Evolutionary conservation across 2,329 filamentous ascomycete species (phyloP).

Genomic region (Ophiocordyceps camponoti-leonardi): DNA sequence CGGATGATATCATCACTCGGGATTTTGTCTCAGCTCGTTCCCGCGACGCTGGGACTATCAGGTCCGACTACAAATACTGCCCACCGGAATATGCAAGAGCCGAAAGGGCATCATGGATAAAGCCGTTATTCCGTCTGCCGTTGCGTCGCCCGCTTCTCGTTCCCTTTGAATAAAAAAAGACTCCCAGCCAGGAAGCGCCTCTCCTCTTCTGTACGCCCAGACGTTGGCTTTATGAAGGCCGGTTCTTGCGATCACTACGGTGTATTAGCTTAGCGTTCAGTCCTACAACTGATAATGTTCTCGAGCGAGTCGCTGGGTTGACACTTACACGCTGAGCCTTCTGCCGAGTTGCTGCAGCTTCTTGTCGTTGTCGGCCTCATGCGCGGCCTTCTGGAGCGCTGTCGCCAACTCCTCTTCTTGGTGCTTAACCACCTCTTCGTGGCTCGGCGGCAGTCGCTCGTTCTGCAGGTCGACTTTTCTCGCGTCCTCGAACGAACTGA

Average conservation of each 20-base stretch:
- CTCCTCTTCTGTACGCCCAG: background rate
- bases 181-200: background rate
- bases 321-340: constrained; percentile 73
- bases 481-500: constrained; percentile 91
- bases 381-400: constrained; percentile 70
- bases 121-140: background rate
- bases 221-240: constrained; percentile 1
- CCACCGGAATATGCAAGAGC: background rate
- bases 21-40: background rate
- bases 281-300: no score
- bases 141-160: background rate
- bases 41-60: background rate
- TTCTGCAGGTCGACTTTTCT: constrained; percentile 95
- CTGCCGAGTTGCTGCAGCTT: constrained; percentile 74
- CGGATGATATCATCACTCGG: background rate
- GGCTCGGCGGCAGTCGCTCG: constrained; percentile 78
- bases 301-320: background rate
- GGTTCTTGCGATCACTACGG: constrained; percentile 15
- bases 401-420: constrained; percentile 66
- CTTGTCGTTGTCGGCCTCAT: constrained; percentile 83
- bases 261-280: constrained; percentile 1
- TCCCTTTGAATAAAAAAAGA: background rate
- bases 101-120: background rate
- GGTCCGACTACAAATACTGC: background rate
- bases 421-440: constrained; percentile 77